Base-by-base conservation (phyloP, 257 asterid genomes). In the Ilex aquifolium region DNA sequence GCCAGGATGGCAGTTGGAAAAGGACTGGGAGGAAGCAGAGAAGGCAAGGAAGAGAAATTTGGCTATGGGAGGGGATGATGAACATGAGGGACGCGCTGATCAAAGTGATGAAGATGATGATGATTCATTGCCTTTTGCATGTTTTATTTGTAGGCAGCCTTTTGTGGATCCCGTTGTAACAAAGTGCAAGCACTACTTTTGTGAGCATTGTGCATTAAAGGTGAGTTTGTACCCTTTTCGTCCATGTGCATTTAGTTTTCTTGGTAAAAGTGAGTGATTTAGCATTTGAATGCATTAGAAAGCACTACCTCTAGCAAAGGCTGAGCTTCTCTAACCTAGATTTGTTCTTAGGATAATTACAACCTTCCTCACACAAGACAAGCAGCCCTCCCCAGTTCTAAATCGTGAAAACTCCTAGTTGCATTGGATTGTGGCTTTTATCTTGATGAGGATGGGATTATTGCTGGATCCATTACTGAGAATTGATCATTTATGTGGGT, bases 171-270 rank as follows among this genome's bases (percentile, higher is more conserved):
- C 97, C 3, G 97, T 93, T 57, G 69, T 85, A 77, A 87, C 99
- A 31, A 90, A 66, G 83, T 93, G 99, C 86, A 93, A 93, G 72
- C 99, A 93, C 75, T 90, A 90, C 74, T 93, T 90, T 76, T 93
- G 99, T 61, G 94, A 85, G 81, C 99, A 93, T 72, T 93, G 97
- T 69, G 96, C 97, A 27, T 72, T 93, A 66, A 93, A 87, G 99
- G 94, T 89, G 82, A 55, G 56, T 2, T 36, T 32, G 17, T 6
- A 36, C 16, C 42, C 3, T 58, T 56, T 49, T 46, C 30, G 13
- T 60, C 55, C 65, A 36, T 36, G 5, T 36, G 42, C 8, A 36
- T 36, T 36, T 36, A 32, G 54, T 48, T 42, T 65, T 31, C 21
- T 21, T 36, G 42, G 12, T 31, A 13, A 56, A 48, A 9, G 8